A percentile compares a stretch with the other conserved stretches of the same genome.
These are phyloP conservation scores for Cercospora sojina DNA, from an alignment of 2,329 filamentous ascomycete species.

Conservation along the genomic window DNA sequence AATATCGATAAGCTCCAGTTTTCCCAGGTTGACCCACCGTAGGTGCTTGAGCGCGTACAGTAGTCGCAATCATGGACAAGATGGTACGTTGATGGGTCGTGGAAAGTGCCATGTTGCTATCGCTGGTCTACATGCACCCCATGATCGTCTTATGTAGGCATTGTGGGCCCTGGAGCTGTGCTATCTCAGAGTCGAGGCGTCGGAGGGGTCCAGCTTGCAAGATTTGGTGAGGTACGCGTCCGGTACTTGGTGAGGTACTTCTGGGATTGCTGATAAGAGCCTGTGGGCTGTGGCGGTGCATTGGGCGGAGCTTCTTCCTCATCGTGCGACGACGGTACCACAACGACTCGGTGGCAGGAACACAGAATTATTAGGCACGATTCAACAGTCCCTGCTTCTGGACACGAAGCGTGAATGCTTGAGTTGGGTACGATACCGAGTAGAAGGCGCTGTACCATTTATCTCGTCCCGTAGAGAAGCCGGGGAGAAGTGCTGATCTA, in stretches of 20 bases:
- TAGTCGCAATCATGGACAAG: background rate
- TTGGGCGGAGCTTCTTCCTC: background rate
- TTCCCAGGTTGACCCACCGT: slow-evolving; percentile 4
- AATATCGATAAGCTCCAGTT: slow-evolving; percentile 7
- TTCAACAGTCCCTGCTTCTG: background rate
- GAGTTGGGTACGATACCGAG: background rate
- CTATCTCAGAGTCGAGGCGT: slow-evolving; percentile 20
- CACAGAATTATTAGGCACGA: background rate
- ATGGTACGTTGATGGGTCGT: background rate
- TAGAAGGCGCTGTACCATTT: background rate
- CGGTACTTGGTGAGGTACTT: slow-evolving; percentile 28
- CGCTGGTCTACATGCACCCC: slow-evolving; percentile 17
- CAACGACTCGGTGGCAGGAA: background rate
- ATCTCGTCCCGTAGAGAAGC: background rate
- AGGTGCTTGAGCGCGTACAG: background rate
- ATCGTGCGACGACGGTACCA: background rate
- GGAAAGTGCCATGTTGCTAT: background rate
- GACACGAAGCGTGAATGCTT: background rate
- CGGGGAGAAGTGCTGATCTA: background rate
- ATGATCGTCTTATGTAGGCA: slow-evolving; percentile 21
- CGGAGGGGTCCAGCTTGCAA: slow-evolving; percentile 3
- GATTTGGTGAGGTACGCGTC: slow-evolving; percentile 19
- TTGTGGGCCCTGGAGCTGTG: slow-evolving; percentile 23
- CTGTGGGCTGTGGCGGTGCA: slow-evolving; percentile 22
- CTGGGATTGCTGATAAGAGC: slow-evolving; percentile 14